These are phyloP conservation scores for Annulohypoxylon nitens DNA, from an alignment of 495 filamentous ascomycete genomes.

Conservation along the genomic window DNA sequence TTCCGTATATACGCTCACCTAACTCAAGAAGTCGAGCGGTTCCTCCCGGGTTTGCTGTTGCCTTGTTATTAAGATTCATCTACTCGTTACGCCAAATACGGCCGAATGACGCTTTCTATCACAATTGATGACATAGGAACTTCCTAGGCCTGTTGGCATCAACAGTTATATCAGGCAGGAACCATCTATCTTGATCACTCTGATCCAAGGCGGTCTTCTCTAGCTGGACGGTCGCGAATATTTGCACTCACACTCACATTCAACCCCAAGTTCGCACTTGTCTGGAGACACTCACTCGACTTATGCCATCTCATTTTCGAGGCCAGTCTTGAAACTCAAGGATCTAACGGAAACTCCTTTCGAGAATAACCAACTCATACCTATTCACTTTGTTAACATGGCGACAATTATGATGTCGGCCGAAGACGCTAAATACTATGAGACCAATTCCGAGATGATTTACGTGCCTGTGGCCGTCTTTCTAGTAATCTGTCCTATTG, in stretches of 20 bases:
- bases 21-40: neutral
- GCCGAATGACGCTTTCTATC: neutral
- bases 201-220: neutral
- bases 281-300: neutral
- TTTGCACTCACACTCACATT: too few relatives aligned
- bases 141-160: neutral
- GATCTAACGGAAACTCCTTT: neutral
- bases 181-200: neutral
- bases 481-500: conserved; percentile 43
- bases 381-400: neutral
- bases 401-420: neutral
- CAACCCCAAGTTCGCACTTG: too few relatives aligned
- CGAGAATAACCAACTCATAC: neutral
- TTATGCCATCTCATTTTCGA: neutral
- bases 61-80: neutral
- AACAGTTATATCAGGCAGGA: neutral
- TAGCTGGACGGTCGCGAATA: neutral
- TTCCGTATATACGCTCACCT: neutral
- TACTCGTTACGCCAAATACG: neutral
- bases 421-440: conserved; percentile 4
- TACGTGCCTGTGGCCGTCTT: conserved; percentile 47
- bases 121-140: neutral
- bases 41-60: neutral
- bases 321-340: neutral
- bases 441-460: conserved; percentile 40